Percentiles rank a stretch among this genome's conserved stretches.
Evolutionary conservation across 345 rosid species (phyloP).

Genomic region (thale cress (Arabidopsis thaliana)): TAIR10.1 NC_003076.8:1859001-1859500

Average conservation of each 20-base stretch:
- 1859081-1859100: too few species aligned
- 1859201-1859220: too few species aligned
- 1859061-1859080: too few species aligned
- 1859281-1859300: not conserved
- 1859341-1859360: too few species aligned
- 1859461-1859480: constrained; percentile 16
- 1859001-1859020: not conserved
- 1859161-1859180: too few species aligned
- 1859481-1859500: not conserved
- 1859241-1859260: too few species aligned
- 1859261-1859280: not conserved
- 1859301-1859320: not conserved
- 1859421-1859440: not conserved
- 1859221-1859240: too few species aligned
- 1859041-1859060: not conserved
- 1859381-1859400: not conserved
- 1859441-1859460: constrained; percentile 30
- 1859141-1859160: too few species aligned
- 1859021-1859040: not conserved
- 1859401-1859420: not conserved
- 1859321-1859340: too few species aligned
- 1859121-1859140: too few species aligned
- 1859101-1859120: not conserved
- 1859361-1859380: not conserved
- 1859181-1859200: too few species aligned